Conservation (phyloP, 495 filamentous ascomycete genomes). For the Lasiosphaeriaceae sp. region DNA sequence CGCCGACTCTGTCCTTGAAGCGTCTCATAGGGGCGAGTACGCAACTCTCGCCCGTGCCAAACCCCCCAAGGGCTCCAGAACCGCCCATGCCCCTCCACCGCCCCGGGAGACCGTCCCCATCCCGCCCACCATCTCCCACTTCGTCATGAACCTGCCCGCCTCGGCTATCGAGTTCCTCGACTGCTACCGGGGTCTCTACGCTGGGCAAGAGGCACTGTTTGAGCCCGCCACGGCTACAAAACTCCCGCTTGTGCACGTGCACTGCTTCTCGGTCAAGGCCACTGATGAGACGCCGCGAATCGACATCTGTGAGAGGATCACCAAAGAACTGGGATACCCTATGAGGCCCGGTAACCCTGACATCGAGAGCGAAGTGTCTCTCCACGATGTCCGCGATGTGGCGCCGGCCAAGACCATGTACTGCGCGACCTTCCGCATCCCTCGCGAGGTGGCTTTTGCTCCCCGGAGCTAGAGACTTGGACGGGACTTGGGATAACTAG, state of each 20-base stretch:
- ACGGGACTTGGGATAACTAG: no score
- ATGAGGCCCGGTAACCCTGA: conserved; percentile 57
- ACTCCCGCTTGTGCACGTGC: conserved; percentile 83
- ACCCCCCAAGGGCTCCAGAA: conserved; percentile 28
- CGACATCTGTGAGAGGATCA: conserved; percentile 68
- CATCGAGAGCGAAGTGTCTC: conserved; percentile 53
- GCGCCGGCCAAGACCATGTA: conserved; percentile 95
- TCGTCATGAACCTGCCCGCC: conserved; percentile 95
- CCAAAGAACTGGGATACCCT: conserved; percentile 52
- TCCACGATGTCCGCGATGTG: conserved; percentile 81
- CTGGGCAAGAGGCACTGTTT: conserved; percentile 62
- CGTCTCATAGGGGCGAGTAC: conserved; percentile 44
- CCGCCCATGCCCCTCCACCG: conserved; percentile 20
- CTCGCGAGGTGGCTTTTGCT: conserved; percentile 74
- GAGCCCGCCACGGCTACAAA: conserved; percentile 49
- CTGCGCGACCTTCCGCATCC: conserved; percentile 86
- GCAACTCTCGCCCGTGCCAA: conserved; percentile 41
- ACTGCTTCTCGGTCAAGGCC: conserved; percentile 80
- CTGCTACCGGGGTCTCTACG: conserved; percentile 80
- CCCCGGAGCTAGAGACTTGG: conserved; percentile 22
- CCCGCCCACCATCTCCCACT: conserved; percentile 77
- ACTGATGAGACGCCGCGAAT: conserved; percentile 55
- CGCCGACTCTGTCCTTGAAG: conserved; percentile 56
- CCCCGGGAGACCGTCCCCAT: conserved; percentile 44
- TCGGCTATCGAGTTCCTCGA: conserved; percentile 79